phyloP scores from a whole-genome alignment of 2,329 filamentous ascomycete genomes.

The Sporothrix schenckii region DNA sequence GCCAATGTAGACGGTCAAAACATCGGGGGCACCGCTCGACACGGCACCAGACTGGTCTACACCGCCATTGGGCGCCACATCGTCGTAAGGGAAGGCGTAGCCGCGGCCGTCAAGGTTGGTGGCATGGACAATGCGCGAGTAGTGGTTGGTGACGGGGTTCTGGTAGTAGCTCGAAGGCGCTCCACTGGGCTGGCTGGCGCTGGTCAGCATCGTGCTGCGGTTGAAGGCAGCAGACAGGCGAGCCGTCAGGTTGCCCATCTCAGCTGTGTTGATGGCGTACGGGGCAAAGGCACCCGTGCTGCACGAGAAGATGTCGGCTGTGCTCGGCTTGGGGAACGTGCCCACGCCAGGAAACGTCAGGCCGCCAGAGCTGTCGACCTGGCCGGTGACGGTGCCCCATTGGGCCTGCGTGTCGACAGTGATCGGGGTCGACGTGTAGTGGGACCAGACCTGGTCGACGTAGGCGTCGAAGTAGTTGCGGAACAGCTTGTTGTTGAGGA shows the following conservation, averaged over 20 bases:
- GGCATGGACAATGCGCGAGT: constrained; percentile 65
- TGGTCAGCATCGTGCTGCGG: constrained; percentile 65
- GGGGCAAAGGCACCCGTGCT: constrained; percentile 60
- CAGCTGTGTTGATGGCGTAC: constrained; percentile 47
- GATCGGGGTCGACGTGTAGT: constrained; percentile 51
- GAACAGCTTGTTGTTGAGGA: constrained; percentile 51
- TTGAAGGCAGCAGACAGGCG: constrained; percentile 77
- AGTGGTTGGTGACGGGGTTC: constrained; percentile 64
- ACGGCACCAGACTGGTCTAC: constrained; percentile 66
- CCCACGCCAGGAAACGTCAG: constrained; percentile 49
- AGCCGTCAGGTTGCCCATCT: constrained; percentile 67
- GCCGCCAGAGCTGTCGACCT: constrained; percentile 45
- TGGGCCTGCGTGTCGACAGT: constrained; percentile 58
- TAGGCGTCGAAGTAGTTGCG: constrained; percentile 55
- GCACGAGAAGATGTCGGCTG: constrained; percentile 57
- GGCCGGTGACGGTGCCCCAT: constrained; percentile 54
- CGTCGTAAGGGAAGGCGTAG: constrained; percentile 74
- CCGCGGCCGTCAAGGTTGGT: constrained; percentile 62
- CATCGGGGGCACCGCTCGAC: constrained; percentile 57
- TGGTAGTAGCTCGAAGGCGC: constrained; percentile 60
- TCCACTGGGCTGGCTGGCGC: constrained; percentile 55
- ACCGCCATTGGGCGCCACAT: constrained; percentile 60
- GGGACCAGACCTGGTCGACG: constrained; percentile 56
- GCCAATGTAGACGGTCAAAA: constrained; percentile 40
- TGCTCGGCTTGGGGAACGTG: constrained; percentile 52